A percentile compares a stretch with the other conserved stretches of the same genome.
Evolutionary conservation across 371 early-diverging fungal genomes (phyloP).

Genomic region (Funneliformis caledonium): DNA sequence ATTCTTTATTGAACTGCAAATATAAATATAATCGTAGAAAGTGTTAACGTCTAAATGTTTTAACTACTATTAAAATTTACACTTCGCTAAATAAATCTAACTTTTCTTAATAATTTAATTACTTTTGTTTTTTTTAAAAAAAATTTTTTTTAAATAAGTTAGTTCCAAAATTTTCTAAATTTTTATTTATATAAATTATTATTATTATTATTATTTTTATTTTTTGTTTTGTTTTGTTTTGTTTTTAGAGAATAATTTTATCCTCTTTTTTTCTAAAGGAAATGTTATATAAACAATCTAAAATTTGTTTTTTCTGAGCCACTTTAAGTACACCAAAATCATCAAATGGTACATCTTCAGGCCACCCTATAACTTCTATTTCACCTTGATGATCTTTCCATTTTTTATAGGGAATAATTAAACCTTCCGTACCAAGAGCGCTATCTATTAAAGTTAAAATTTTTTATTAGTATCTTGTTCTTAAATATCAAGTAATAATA

Average conservation of each 20-base stretch:
- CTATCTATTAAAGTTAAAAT: not conserved
- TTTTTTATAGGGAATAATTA: not conserved
- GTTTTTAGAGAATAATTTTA: not conserved
- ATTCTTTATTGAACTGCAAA: too few relatives aligned
- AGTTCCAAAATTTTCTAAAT: too few relatives aligned
- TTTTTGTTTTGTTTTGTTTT: too few relatives aligned
- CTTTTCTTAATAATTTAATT: too few relatives aligned
- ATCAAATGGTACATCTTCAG: not conserved
- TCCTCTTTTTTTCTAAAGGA: not conserved
- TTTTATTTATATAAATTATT: too few relatives aligned
- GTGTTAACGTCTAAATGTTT: too few relatives aligned
- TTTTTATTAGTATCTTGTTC: not conserved
- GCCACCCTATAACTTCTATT: not conserved
- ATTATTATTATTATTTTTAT: too few relatives aligned
- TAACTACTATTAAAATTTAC: too few relatives aligned
- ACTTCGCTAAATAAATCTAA: too few relatives aligned
- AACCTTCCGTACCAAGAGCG: not conserved
- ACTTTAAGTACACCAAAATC: not conserved
- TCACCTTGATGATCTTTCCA: constrained; percentile 3
- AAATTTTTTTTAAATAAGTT: too few relatives aligned
- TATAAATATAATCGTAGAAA: too few relatives aligned
- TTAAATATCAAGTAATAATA: not conserved
- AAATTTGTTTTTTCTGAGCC: not conserved
- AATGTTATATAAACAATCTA: not conserved
- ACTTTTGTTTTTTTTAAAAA: too few relatives aligned